Percentiles rank a stretch among this genome's conserved stretches.
These are phyloP conservation scores for Calonectria pseudoturangicola DNA, from an alignment of 2,329 filamentous ascomycete species.

Conservation along the genomic window DNA sequence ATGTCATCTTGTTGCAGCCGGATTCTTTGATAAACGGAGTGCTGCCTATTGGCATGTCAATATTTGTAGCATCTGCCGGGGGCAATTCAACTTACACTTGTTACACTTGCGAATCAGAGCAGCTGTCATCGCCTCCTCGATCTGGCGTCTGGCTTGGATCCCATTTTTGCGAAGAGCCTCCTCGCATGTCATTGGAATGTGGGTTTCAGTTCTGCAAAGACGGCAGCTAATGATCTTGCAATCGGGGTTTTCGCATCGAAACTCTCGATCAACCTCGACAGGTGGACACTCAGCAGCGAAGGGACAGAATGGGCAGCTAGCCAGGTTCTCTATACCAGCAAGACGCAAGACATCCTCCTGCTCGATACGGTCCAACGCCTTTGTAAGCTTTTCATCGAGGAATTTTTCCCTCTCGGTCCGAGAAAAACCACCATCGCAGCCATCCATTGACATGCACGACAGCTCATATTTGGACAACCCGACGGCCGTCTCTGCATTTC, in stretches of 20 bases:
- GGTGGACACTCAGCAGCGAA: constrained; percentile 85
- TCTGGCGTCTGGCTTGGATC: constrained; percentile 75
- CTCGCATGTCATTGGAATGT: constrained; percentile 83
- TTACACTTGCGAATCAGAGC: constrained; percentile 87
- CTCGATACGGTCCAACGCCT: constrained; percentile 82
- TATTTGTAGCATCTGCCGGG: constrained; percentile 43
- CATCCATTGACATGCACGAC: constrained; percentile 81
- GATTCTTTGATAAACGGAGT: constrained; percentile 85
- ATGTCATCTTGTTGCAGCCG: constrained; percentile 91
- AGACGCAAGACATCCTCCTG: constrained; percentile 81
- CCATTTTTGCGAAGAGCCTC: constrained; percentile 78
- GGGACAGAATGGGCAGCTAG: constrained; percentile 87
- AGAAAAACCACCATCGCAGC: constrained; percentile 78
- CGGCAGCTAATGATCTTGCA: constrained; percentile 81
- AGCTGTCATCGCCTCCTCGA: constrained; percentile 90
- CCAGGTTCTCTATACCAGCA: constrained; percentile 83
- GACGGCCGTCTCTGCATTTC: constrained; percentile 80
- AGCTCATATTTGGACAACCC: constrained; percentile 82
- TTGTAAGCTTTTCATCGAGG: constrained; percentile 73
- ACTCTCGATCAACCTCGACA: constrained; percentile 81
- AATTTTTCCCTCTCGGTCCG: constrained; percentile 72
- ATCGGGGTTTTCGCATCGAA: constrained; percentile 79
- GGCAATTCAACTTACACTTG: constrained; percentile 64
- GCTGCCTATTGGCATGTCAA: constrained; percentile 65
- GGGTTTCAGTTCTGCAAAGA: constrained; percentile 80